A percentile compares a stretch with the other conserved stretches of the same genome.
Evolutionary conservation across 208 protist species (phyloP).

Genomic region (Herpetomonas samuelpessoai): DNA sequence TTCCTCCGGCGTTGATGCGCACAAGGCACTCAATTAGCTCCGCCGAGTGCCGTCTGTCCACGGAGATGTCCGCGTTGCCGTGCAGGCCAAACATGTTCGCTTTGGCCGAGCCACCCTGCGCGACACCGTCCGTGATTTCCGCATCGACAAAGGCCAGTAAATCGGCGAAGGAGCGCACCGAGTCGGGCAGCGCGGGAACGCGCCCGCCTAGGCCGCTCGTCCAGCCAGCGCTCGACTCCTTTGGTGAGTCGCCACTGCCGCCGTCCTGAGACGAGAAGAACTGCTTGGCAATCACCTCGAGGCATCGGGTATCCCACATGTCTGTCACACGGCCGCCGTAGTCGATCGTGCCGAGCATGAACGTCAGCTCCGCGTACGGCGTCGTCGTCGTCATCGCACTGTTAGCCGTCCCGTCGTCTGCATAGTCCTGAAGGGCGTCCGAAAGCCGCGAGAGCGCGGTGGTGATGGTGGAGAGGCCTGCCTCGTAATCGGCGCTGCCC

Average conservation of each 20-base stretch:
- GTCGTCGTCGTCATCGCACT: slow-evolving; percentile 24
- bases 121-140: slow-evolving; percentile 37
- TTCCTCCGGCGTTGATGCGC: slow-evolving; percentile 40
- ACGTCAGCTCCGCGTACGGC: slow-evolving; percentile 81
- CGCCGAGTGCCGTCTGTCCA: slow-evolving; percentile 55
- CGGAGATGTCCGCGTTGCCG: slow-evolving; percentile 92
- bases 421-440: slow-evolving; percentile 11
- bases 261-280: slow-evolving; percentile 64
- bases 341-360: slow-evolving; percentile 93
- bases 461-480: slow-evolving; percentile 74
- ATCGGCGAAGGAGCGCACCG: slow-evolving; percentile 34
- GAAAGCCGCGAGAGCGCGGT: slow-evolving; percentile 51
- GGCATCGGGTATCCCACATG: slow-evolving; percentile 79
- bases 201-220: slow-evolving; percentile 47
- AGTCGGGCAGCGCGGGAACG: slow-evolving; percentile 39
- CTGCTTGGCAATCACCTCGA: slow-evolving; percentile 70
- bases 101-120: slow-evolving; percentile 63
- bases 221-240: slow-evolving; percentile 24
- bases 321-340: slow-evolving; percentile 95
- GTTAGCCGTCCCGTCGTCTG: too few relatives aligned
- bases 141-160: slow-evolving; percentile 57
- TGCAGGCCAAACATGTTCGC: slow-evolving; percentile 94
- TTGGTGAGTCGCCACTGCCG: slow-evolving; percentile 20
- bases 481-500: slow-evolving; percentile 84
- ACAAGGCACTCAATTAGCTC: slow-evolving; percentile 46